Conservation (phyloP, 2,329 filamentous ascomycete genomes). For the Aureobasidium musti region DNA sequence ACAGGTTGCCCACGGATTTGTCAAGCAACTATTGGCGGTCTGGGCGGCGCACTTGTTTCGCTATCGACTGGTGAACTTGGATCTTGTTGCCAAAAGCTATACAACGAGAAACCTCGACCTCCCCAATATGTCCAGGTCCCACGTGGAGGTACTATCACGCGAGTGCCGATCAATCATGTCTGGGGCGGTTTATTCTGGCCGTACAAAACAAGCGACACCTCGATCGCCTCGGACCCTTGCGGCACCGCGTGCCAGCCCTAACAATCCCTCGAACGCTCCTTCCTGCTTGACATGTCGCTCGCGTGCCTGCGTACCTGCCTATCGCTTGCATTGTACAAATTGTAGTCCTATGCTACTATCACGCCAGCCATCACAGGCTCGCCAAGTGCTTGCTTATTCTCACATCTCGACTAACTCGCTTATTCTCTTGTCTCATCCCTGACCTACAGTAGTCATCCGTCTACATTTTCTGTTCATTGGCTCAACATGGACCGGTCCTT, state of each 20-base stretch:
- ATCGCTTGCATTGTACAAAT: neutral
- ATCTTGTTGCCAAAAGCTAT: conserved; percentile 12
- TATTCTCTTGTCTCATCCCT: conserved; percentile 21
- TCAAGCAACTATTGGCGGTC: conserved; percentile 23
- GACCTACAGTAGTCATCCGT: neutral
- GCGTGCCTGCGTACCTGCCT: neutral
- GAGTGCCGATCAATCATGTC: conserved; percentile 27
- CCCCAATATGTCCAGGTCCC: neutral
- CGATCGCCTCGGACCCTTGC: neutral
- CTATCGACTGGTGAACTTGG: conserved; percentile 13
- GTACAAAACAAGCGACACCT: neutral
- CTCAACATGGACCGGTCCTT: neutral
- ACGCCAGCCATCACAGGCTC: neutral
- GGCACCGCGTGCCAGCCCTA: neutral
- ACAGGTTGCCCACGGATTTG: neutral
- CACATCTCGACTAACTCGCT: neutral
- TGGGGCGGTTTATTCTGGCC: conserved; percentile 9
- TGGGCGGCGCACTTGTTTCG: neutral
- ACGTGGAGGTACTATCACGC: conserved; percentile 8
- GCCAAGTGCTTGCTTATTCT: conserved; percentile 6
- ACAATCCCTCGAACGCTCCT: neutral
- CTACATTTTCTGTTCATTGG: conserved; percentile 1
- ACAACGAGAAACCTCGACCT: conserved; percentile 27
- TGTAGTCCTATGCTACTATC: neutral
- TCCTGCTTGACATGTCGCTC: neutral